phyloP scores from a whole-genome alignment of 202 grass and related monocot species.

The Brachypodium distachyon region DNA sequence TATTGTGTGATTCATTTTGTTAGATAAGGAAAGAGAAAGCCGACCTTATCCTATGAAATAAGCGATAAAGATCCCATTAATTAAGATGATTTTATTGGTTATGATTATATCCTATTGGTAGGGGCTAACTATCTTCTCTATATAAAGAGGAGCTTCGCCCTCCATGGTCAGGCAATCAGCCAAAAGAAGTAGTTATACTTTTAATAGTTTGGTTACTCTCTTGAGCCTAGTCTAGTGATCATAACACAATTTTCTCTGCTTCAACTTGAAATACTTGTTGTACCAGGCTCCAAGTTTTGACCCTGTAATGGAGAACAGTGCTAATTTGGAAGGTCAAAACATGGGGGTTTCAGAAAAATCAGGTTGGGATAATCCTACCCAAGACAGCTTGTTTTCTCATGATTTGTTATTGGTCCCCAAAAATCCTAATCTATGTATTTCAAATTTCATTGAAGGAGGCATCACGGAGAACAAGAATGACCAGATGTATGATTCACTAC shows the following conservation, averaged over 20 bases:
- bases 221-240: no score
- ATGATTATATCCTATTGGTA: background rate
- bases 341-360: no score
- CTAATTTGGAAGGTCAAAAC: constrained; percentile 12
- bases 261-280: background rate
- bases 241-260: background rate
- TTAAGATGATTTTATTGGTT: background rate
- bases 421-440: background rate
- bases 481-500: constrained; percentile 25
- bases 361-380: background rate
- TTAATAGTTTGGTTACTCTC: background rate
- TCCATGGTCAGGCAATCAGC: background rate
- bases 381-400: background rate
- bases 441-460: constrained; percentile 22
- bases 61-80: background rate
- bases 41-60: background rate
- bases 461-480: constrained; percentile 28
- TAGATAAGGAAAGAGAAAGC: background rate
- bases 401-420: constrained; percentile 1
- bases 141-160: background rate
- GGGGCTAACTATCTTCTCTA: background rate
- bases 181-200: background rate
- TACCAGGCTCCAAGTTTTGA: background rate
- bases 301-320: background rate
- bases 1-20: no score